Percentiles rank a stretch among this genome's conserved stretches.
Conservation (phyloP, 2,329 filamentous ascomycete genomes). For the Penicillium sp. region DNA sequence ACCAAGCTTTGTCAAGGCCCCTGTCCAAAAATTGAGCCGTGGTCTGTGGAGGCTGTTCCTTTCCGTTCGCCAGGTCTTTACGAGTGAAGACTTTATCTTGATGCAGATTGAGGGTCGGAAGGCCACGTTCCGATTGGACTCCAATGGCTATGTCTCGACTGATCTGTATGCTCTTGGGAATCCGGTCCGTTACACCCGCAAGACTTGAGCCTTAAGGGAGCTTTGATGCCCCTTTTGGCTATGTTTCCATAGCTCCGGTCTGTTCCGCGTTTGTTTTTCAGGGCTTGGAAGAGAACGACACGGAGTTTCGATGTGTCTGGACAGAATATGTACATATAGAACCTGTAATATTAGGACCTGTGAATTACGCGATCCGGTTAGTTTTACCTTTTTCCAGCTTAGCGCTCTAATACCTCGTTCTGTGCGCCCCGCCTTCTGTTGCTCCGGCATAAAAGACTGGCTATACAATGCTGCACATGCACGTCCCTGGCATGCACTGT, state of each 20-base stretch:
- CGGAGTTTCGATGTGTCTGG: not conserved
- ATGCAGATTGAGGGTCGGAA: constrained; percentile 42
- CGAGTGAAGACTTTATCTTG: constrained; percentile 46
- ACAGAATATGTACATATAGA: constrained; percentile 10
- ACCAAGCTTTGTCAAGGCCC: constrained; percentile 39
- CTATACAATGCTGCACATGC: too few relatives aligned
- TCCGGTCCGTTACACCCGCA: constrained; percentile 10
- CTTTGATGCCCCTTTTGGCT: not conserved
- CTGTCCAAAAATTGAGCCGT: constrained; percentile 35
- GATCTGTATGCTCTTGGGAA: constrained; percentile 41
- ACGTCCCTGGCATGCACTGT: too few relatives aligned
- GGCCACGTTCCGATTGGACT: constrained; percentile 42
- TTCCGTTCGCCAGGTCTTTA: constrained; percentile 44
- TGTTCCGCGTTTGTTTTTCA: not conserved
- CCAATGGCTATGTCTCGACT: constrained; percentile 39
- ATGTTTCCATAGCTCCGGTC: constrained; percentile 16
- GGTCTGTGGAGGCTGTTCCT: constrained; percentile 38
- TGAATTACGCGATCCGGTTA: too few relatives aligned
- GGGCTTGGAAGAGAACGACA: not conserved
- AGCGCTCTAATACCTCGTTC: too few relatives aligned
- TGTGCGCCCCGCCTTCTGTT: too few relatives aligned
- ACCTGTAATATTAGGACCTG: constrained; percentile 9
- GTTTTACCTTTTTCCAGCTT: too few relatives aligned
- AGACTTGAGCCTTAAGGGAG: not conserved
- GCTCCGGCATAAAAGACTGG: too few relatives aligned